phyloP scores from a whole-genome alignment of 495 filamentous ascomycete genomes.

The Aspergillus cavernicola region DNA sequence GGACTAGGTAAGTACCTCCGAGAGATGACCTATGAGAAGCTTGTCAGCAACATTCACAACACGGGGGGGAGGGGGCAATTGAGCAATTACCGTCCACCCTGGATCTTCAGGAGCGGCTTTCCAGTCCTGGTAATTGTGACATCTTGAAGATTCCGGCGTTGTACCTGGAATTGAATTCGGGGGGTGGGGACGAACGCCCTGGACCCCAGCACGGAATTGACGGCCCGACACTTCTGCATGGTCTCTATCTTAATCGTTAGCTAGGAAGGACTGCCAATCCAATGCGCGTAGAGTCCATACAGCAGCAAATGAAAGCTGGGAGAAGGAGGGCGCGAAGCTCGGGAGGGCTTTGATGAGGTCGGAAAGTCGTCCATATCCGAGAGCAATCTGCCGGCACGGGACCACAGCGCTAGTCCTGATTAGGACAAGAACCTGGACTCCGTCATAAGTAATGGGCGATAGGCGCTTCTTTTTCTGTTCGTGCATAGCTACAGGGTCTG shows the following conservation, averaged over 20 bases:
- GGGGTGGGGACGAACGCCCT: slow-evolving; percentile 41
- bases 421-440: slow-evolving; percentile 19
- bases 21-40: slow-evolving; percentile 63
- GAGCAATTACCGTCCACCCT: slow-evolving; percentile 73
- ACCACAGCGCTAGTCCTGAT: slow-evolving; percentile 38
- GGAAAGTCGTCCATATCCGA: slow-evolving; percentile 24
- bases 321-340: slow-evolving; percentile 33
- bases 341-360: slow-evolving; percentile 29
- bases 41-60: slow-evolving; percentile 22
- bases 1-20: slow-evolving; percentile 60
- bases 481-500: too few relatives aligned
- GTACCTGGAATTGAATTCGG: slow-evolving; percentile 40
- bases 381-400: slow-evolving; percentile 38
- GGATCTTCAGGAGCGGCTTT: slow-evolving; percentile 76
- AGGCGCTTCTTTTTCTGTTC: too few relatives aligned
- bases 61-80: slow-evolving; percentile 15
- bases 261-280: slow-evolving; percentile 30
- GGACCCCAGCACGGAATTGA: slow-evolving; percentile 43
- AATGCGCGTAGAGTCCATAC: slow-evolving; percentile 9
- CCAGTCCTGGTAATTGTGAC: slow-evolving; percentile 81
- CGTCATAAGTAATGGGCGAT: background rate
- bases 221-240: slow-evolving; percentile 52
- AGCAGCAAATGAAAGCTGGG: slow-evolving; percentile 24
- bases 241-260: slow-evolving; percentile 30
- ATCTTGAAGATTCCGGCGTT: slow-evolving; percentile 65